phyloP scores from a whole-genome alignment of 1,139 yeast genomes.

The Kluyveromyces sp. region DNA sequence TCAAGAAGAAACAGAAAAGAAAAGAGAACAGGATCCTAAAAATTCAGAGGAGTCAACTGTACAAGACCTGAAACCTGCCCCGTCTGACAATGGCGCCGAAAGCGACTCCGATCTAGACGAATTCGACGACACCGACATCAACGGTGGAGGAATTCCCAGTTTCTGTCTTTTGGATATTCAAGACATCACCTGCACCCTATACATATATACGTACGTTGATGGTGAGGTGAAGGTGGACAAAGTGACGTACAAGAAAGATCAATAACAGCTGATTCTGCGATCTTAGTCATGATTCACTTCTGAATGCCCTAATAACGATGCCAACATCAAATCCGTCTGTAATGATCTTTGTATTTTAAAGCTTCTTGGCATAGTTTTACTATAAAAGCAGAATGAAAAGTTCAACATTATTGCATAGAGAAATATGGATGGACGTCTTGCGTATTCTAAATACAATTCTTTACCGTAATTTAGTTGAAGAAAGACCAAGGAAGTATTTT shows the following conservation, averaged over 20 bases:
- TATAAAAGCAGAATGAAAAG: neutral
- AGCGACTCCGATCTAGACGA: conserved; percentile 18
- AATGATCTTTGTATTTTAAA: neutral
- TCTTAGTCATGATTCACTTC: no score
- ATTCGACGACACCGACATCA: conserved; percentile 32
- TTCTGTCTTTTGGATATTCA: conserved; percentile 83
- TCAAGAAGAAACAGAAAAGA: conserved; percentile 9
- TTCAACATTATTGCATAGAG: no score
- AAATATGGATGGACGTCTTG: no score
- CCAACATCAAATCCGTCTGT: neutral
- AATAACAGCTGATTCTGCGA: no score
- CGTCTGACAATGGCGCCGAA: conserved; percentile 12
- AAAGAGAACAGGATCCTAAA: conserved; percentile 12
- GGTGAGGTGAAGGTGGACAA: conserved; percentile 91
- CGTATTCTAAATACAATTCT: no score
- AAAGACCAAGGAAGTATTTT: conserved; percentile 27
- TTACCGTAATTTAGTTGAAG: neutral
- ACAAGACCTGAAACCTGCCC: conserved; percentile 7
- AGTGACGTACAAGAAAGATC: conserved; percentile 68
- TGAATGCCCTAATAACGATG: conserved; percentile 1
- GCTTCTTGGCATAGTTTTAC: neutral
- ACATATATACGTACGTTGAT: conserved; percentile 72
- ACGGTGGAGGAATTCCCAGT: conserved; percentile 59
- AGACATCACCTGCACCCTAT: conserved; percentile 68
- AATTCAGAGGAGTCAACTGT: no score